Base-by-base conservation (phyloP, 208 protist species). In the Leptomonas seymouri region DNA sequence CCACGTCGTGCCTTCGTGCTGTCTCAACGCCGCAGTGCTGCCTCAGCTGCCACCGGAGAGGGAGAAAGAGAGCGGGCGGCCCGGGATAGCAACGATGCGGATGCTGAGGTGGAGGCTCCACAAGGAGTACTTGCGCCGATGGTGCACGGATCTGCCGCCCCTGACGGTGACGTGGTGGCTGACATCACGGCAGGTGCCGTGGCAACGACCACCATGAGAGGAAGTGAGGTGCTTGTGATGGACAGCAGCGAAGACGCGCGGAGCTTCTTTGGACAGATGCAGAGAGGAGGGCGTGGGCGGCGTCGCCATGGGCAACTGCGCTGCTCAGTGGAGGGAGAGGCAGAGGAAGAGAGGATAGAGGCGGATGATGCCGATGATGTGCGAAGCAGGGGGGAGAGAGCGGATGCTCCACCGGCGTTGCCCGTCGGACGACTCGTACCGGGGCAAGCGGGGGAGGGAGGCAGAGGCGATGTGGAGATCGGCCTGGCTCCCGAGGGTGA, bases 1-100 rank as follows among this genome's bases (percentile, higher is more conserved):
- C 84, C 80, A 15, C 84, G 84, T 9, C 76, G 71, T 3, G 80
- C 84, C 36, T 84, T 89, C 57, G 77, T 89, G 57, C 74, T 89
- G 30, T 76, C 84, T 14, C 71, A 71, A 8, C 63, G 63, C 6
- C 73, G 42, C 78, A 71, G 72, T 23, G 46, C 39, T 30, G 41
- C 55, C 1, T 54, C 51, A 18, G 8, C 28, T n/a, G 14, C 23
- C 36, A 34, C 20, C 25, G 41, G 20, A 42, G 57, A 51, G 25
- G 59, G 66, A 66, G 21, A 36, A 41, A 45, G n/a, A 25, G 18
- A 34, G 25, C n/a, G 25, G 53, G 2, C 39, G 41, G 15, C 11
- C n/a, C 2, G 5, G 18, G 48, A 48, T 9, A 3, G 9, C 34
- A 3, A 39, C 34, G 34, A 3, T 12, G 34, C 34, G 34, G 34